These are phyloP conservation scores for Scheffersomyces illinoinensis DNA, from an alignment of 1,139 yeast species.

Conservation along the genomic window DNA sequence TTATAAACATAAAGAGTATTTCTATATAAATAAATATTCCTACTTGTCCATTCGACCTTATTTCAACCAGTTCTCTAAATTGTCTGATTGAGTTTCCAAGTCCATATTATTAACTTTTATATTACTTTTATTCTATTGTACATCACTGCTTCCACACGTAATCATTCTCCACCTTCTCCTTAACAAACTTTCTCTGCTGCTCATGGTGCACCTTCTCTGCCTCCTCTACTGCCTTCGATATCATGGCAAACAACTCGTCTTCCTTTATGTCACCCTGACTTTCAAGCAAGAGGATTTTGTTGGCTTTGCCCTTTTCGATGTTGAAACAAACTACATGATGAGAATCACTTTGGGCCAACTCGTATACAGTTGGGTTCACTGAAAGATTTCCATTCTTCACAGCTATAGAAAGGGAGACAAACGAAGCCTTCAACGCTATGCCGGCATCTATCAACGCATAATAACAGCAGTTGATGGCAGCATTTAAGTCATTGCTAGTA, in stretches of 20 bases:
- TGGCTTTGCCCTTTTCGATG: constrained; percentile 50
- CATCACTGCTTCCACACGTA: constrained; percentile 51
- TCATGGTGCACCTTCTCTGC: constrained; percentile 46
- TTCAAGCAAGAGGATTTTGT: constrained; percentile 64
- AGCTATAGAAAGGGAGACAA: constrained; percentile 54
- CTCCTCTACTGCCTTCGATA: constrained; percentile 48
- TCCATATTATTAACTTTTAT: neutral
- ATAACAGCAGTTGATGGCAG: constrained; percentile 70
- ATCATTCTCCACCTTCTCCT: constrained; percentile 50
- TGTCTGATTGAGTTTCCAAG: neutral
- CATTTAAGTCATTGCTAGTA: constrained; percentile 59
- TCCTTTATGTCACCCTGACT: constrained; percentile 71
- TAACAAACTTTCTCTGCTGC: constrained; percentile 49
- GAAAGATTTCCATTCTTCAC: constrained; percentile 33
- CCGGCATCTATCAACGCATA: constrained; percentile 82
- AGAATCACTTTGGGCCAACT: constrained; percentile 50
- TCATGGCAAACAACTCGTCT: constrained; percentile 48
- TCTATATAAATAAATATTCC: too few species aligned
- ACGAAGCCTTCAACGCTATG: constrained; percentile 63
- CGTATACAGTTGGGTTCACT: constrained; percentile 43
- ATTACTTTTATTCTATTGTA: neutral
- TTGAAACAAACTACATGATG: constrained; percentile 69
- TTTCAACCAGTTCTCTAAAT: neutral
- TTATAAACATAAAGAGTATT: neutral
- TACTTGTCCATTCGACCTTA: neutral